Percentiles rank a stretch among this genome's conserved stretches.
phyloP scores from a whole-genome alignment of 345 rosid species.

The Theobroma cacao region DNA sequence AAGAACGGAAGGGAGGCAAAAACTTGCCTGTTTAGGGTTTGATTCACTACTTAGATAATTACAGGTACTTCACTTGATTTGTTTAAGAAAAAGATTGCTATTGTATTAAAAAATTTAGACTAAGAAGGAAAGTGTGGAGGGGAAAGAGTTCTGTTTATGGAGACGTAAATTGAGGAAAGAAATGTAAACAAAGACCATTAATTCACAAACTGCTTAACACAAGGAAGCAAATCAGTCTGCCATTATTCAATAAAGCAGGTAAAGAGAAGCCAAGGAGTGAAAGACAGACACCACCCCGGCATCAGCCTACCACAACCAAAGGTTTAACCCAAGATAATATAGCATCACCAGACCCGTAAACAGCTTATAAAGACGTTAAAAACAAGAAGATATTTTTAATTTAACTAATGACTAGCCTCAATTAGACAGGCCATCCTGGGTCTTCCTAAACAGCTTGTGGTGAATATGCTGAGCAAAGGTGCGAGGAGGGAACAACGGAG shows the following conservation, averaged over 20 bases:
- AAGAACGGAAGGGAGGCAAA: background rate
- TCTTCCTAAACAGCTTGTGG: conserved; percentile 79
- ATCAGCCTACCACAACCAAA: background rate
- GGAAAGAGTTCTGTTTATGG: background rate
- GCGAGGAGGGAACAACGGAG: conserved; percentile 82
- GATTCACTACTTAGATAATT: background rate
- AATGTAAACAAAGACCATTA: background rate
- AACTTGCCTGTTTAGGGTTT: background rate
- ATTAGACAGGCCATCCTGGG: conserved; percentile 28
- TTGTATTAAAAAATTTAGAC: too few species aligned
- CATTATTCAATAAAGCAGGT: conserved; percentile 8
- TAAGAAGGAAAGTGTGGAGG: too few species aligned
- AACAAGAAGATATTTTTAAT: background rate
- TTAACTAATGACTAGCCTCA: background rate
- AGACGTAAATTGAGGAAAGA: background rate
- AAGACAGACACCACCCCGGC: background rate
- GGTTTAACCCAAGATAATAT: background rate
- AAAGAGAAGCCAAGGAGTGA: background rate
- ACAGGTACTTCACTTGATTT: background rate
- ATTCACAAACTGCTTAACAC: background rate
- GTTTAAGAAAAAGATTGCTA: background rate
- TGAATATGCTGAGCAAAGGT: conserved; percentile 82
- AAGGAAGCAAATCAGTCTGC: background rate
- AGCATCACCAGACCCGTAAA: background rate
- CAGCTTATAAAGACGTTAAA: background rate